Base-by-base conservation (phyloP, 2,329 filamentous ascomycete genomes). In the Talaromyces sp. region DNA sequence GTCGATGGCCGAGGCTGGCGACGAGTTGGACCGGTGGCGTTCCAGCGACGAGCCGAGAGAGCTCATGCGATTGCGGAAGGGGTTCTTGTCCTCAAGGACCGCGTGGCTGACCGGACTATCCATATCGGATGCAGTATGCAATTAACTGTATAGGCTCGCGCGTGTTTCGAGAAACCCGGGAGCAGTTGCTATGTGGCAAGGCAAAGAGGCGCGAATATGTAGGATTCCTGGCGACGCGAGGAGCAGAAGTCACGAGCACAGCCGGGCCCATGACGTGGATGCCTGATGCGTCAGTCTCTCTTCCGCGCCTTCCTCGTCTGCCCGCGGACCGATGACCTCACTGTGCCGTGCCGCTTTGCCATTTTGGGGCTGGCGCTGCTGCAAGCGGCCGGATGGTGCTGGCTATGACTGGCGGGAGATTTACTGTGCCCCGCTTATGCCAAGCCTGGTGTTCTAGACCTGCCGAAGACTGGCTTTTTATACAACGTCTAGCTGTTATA, bases 81-180 rank as follows among this genome's bases (percentile, higher is more conserved):
- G 62, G 29, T 63, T 63, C 50, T 59, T 63, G 29, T 60, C 48
- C 9, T 78, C 79, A 54, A 76, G 77, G 59, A 75, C 73, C 67
- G 85, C 83, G 63, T 84, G 83, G 3, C 80, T 78, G 61, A 84
- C 84, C n/a, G 83, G 83, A 8, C 88, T 86, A 54, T 85, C 88
- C 69, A 89, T 85, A 63, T 88, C 83, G 62, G 80, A 84, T 14
- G 88, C 6, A 29, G 27, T 29, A 8, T 29, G 6, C 7, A 29
- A 6, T 3, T 5, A 26, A 21, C 24, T 29, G 1, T 27, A 12
- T 7, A 10, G 86, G 86, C 24, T 81, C 87, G 66, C 80, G 63
- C 91, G 64, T 88, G 89, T 66, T 89, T 86, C 11, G 43, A 24
- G 11, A 5, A 21, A 10, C n/a, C 43, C 21, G 43, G 43, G 21